Evolutionary conservation across 441 rosid genomes (phyloP).

Genomic region (Breynia disticha): DNA sequence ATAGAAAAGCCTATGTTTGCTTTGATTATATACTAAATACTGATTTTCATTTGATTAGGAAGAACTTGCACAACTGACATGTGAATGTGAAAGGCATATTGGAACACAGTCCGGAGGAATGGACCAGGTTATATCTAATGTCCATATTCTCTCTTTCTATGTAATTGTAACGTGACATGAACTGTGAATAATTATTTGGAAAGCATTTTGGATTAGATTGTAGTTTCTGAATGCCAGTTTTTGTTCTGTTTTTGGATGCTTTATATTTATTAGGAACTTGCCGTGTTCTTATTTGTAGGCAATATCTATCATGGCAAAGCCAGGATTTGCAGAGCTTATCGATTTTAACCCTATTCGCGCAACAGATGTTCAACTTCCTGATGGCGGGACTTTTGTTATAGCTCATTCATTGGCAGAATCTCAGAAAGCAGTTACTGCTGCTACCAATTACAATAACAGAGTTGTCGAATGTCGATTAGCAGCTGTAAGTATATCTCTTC

Average conservation of each 20-base stretch:
- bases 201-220: too few relatives aligned
- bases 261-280: neutral
- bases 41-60: conserved; percentile 38
- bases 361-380: conserved; percentile 91
- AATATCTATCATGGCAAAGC: conserved; percentile 90
- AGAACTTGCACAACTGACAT: conserved; percentile 86
- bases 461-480: conserved; percentile 94
- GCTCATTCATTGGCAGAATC: conserved; percentile 97
- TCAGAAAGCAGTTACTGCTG: conserved; percentile 94
- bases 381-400: conserved; percentile 84
- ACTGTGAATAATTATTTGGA: too few relatives aligned
- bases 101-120: conserved; percentile 99
- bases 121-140: conserved; percentile 61
- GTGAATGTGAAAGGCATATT: conserved; percentile 88
- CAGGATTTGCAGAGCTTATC: conserved; percentile 95
- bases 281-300: conserved; percentile 42
- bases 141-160: neutral
- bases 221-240: neutral
- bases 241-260: neutral
- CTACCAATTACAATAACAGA: conserved; percentile 88
- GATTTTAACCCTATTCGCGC: conserved; percentile 95
- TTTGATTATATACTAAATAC: too few relatives aligned
- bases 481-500: conserved; percentile 44
- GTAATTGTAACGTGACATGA: neutral
- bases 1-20: too few relatives aligned